A percentile compares a stretch with the other conserved stretches of the same genome.
Conservation (phyloP, 1,284 basidiomycete genomes). For the Sporisorium scitamineum region DNA sequence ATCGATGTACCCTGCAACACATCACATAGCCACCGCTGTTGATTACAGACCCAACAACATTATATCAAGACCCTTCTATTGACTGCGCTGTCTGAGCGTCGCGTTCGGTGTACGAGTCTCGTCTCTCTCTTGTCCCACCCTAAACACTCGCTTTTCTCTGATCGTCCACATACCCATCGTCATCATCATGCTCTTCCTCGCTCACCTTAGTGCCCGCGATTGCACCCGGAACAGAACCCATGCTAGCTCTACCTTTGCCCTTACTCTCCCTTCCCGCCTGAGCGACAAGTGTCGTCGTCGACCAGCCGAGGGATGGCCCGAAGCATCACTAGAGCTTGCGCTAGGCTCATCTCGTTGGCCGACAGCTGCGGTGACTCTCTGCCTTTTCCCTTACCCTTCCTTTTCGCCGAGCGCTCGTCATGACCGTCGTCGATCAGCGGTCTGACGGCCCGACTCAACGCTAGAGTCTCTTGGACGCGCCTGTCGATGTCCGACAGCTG, state of each 20-base stretch:
- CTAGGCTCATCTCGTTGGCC: too few species aligned
- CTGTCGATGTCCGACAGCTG: neutral
- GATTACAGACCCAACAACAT: too few species aligned
- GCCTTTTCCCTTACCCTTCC: neutral
- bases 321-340: too few species aligned
- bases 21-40: too few species aligned
- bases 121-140: neutral
- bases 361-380: too few species aligned
- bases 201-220: neutral
- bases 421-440: constrained; percentile 10
- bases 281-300: too few species aligned
- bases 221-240: neutral
- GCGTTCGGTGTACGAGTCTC: too few species aligned
- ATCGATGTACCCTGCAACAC: too few species aligned
- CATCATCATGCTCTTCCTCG: neutral
- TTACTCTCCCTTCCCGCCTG: neutral
- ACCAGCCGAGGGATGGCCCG: too few species aligned
- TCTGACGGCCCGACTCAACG: constrained; percentile 17
- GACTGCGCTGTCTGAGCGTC: too few species aligned
- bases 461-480: constrained; percentile 14
- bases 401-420: neutral
- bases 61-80: too few species aligned
- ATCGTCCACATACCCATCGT: neutral
- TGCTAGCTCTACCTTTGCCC: neutral
- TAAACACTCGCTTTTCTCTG: neutral